These are phyloP conservation scores for Fusarium buxicola DNA, from an alignment of 2,329 filamentous ascomycete species.

Conservation along the genomic window DNA sequence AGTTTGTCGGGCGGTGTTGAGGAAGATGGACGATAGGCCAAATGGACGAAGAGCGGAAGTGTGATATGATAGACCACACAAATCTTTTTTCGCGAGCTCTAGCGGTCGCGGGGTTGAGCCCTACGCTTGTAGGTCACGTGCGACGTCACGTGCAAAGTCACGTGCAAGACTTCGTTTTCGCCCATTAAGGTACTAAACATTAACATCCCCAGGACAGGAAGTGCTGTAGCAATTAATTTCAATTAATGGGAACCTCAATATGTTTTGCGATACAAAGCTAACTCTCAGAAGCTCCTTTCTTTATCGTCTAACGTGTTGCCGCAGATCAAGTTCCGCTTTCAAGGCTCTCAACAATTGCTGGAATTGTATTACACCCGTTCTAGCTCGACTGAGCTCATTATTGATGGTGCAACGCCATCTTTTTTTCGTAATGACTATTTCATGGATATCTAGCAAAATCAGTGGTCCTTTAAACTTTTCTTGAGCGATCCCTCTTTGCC, in stretches of 20 bases:
- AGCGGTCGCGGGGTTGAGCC: conserved; percentile 49
- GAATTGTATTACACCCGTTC: neutral
- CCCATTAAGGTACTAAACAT: too few relatives aligned
- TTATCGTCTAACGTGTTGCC: too few relatives aligned
- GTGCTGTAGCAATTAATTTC: too few relatives aligned
- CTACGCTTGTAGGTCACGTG: conserved; percentile 45
- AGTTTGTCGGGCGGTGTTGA: conserved; percentile 54
- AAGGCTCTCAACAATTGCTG: neutral
- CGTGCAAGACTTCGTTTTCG: too few relatives aligned
- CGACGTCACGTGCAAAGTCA: too few relatives aligned
- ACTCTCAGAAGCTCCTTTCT: too few relatives aligned
- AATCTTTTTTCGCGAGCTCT: conserved; percentile 44
- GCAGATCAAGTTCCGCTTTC: too few relatives aligned
- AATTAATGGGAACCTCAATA: too few relatives aligned
- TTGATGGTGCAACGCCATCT: conserved; percentile 11
- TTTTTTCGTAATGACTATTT: conserved; percentile 10
- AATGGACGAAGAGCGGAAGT: conserved; percentile 40
- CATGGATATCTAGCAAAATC: conserved; percentile 29
- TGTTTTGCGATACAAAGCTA: too few relatives aligned
- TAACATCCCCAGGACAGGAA: too few relatives aligned
- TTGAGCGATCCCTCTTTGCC: conserved; percentile 31
- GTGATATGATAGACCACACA: conserved; percentile 48
- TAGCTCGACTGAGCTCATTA: neutral
- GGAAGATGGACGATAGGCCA: conserved; percentile 47
- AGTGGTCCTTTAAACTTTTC: conserved; percentile 18